Base-by-base conservation (phyloP, 202 grass and related monocot genomes). In the Zoysia matrella region DNA sequence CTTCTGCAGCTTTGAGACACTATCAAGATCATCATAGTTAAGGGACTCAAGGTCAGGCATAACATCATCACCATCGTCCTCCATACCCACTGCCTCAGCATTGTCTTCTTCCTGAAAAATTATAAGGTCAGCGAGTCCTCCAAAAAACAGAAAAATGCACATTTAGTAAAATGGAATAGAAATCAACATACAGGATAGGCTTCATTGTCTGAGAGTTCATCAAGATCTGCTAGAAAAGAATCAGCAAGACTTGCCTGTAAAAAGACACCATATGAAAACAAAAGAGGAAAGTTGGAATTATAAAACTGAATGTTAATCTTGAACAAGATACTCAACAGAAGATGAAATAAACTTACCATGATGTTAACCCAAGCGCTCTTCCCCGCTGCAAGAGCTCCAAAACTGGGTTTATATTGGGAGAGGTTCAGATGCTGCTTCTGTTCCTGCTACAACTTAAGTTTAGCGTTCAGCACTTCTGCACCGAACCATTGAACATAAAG, bases 11-110 rank as follows among this genome's bases (percentile, higher is more conserved):
- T 97, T 97, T 74, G 89, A 92, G 71, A 97, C 88, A 64, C 84
- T 94, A 56, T 97, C 84, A 49, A 97, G 90, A 82, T 92, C 91
- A 42, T 97, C 94, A 67, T 90, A 97, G 73, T 97, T 92, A 62
- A 94, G 88, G 69, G 85, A 84, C 60, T 92, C 85, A 43, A 94
- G 87, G 49, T 94, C 94, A 77, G 82, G 88, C 75, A 97, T 94
- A 40, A 85, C 86, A 69, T 74, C 86, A 36, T 92, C 88, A 36
- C 63, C 74, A 67, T 89, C 86, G 7, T 94, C 71, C 40, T 91
- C 92, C 84, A 76, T 80, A 56, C 76, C 90, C 6, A 15, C 77
- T 61, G 52, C 75, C 63, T 94, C 86, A 9, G 78, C 81, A 86
- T 86, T 87, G 48, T 94, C 91, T 70, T 92, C 89, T 85, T 90